phyloP scores from a whole-genome alignment of 306 rosid genomes.

The Begonia peltatifolia region DNA sequence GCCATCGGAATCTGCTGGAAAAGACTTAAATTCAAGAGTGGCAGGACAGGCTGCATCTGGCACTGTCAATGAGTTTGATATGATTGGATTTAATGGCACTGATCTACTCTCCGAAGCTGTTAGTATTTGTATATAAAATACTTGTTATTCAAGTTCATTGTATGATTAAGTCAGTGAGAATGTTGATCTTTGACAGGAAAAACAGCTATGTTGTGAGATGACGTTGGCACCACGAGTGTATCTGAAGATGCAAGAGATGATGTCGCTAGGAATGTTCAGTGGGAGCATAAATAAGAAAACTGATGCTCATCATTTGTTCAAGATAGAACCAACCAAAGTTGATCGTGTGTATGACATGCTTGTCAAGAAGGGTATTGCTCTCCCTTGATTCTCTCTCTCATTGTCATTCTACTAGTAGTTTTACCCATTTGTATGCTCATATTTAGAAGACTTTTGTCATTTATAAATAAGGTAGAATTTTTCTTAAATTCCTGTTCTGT shows the following conservation, averaged over 20 bases:
- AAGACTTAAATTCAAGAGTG: conserved; percentile 49
- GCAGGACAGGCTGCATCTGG: conserved; percentile 44
- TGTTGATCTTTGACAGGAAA: conserved; percentile 43
- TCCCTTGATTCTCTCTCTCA: conserved; percentile 24
- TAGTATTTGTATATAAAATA: conserved; percentile 13
- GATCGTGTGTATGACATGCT: conserved; percentile 87
- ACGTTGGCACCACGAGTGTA: conserved; percentile 45
- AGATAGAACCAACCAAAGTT: conserved; percentile 48
- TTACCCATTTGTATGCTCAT: background rate
- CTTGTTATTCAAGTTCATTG: background rate
- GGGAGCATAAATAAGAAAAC: conserved; percentile 48
- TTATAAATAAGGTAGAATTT: too few species aligned
- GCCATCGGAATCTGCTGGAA: conserved; percentile 42
- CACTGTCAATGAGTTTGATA: conserved; percentile 44
- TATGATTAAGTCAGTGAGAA: conserved; percentile 3
- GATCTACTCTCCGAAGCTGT: conserved; percentile 83
- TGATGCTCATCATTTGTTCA: conserved; percentile 70
- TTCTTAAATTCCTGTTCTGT: too few species aligned
- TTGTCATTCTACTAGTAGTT: conserved; percentile 4
- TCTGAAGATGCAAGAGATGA: conserved; percentile 63
- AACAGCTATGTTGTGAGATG: conserved; percentile 55
- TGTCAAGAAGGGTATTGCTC: conserved; percentile 65
- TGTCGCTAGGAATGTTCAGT: conserved; percentile 44
- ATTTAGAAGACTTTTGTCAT: too few species aligned
- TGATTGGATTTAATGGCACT: conserved; percentile 45